phyloP scores from a whole-genome alignment of 2,329 filamentous ascomycete species.

The Microsporum ferrugineum region DNA sequence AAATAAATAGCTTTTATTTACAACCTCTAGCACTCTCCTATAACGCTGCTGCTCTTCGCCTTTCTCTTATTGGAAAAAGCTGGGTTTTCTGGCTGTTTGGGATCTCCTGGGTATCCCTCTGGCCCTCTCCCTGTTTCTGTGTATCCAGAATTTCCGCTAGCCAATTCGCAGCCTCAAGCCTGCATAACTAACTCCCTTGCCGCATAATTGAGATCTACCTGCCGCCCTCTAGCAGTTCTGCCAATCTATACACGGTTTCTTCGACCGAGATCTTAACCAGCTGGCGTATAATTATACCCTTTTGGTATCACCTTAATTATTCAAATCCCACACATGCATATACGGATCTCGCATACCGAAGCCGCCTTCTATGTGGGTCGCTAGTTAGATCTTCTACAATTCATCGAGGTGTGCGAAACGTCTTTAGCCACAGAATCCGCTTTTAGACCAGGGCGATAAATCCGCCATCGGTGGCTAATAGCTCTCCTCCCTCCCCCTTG shows the following conservation, averaged over 20 bases:
- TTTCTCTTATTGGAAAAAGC: not conserved
- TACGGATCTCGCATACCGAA: not conserved
- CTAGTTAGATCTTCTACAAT: not conserved
- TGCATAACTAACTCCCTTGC: not conserved
- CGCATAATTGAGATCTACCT: not conserved
- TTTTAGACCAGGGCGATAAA: not conserved
- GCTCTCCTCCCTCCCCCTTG: not conserved
- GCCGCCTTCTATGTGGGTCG: slow-evolving; percentile 1
- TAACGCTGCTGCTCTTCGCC: not conserved
- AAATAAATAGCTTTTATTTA: not conserved
- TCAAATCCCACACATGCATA: not conserved
- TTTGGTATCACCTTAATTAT: not conserved
- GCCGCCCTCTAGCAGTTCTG: not conserved
- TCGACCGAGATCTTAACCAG: not conserved
- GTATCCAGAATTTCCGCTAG: not conserved
- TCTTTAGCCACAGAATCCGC: slow-evolving; percentile 5
- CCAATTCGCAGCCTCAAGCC: not conserved
- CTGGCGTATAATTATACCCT: not conserved
- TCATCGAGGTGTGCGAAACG: not conserved
- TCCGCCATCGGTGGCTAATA: slow-evolving; percentile 6
- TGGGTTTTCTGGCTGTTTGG: not conserved
- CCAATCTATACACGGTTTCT: not conserved
- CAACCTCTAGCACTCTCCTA: not conserved
- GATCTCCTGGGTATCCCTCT: not conserved
- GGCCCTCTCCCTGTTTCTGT: not conserved